Evolutionary conservation across 768 basidiomycete species (phyloP).

Genomic region (Termitomyces sp.): DNA sequence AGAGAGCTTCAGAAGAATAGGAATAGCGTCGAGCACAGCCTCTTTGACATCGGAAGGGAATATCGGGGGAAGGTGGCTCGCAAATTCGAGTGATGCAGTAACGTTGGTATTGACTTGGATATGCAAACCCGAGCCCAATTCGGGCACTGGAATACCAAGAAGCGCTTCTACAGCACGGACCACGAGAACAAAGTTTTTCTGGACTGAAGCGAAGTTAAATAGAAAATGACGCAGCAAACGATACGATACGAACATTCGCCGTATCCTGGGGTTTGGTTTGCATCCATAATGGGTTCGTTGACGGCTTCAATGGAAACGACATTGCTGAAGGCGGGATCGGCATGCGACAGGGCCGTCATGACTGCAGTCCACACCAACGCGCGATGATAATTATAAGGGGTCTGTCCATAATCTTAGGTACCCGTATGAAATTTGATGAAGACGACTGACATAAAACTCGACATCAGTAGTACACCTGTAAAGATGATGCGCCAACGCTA

Average conservation of each 20-base stretch:
- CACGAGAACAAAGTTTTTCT: constrained; percentile 63
- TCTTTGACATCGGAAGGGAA: constrained; percentile 23
- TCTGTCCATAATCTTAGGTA: constrained; percentile 32
- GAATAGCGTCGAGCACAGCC: constrained; percentile 31
- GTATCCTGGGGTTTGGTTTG: constrained; percentile 58
- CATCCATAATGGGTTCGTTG: constrained; percentile 77
- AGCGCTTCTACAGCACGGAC: constrained; percentile 59
- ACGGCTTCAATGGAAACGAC: constrained; percentile 72
- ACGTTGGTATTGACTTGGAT: constrained; percentile 15
- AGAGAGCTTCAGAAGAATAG: constrained; percentile 29
- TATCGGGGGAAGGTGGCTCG: constrained; percentile 7
- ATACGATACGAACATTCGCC: constrained; percentile 50
- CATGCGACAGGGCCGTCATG: constrained; percentile 68
- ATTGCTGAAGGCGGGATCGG: constrained; percentile 58
- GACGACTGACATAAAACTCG: constrained; percentile 59
- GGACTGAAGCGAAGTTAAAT: constrained; percentile 36
- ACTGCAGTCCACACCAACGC: constrained; percentile 80
- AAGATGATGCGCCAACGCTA: background rate
- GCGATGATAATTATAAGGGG: constrained; percentile 65
- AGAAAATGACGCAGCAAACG: background rate
- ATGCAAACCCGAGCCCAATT: background rate
- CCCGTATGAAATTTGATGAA: background rate
- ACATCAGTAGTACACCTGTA: constrained; percentile 60
- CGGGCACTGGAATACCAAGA: constrained; percentile 46
- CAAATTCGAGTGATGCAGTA: constrained; percentile 19